Percentiles rank a stretch among this genome's conserved stretches.
Conservation (phyloP, 2,329 filamentous ascomycete genomes). For the Lithohypha guttulata region DNA sequence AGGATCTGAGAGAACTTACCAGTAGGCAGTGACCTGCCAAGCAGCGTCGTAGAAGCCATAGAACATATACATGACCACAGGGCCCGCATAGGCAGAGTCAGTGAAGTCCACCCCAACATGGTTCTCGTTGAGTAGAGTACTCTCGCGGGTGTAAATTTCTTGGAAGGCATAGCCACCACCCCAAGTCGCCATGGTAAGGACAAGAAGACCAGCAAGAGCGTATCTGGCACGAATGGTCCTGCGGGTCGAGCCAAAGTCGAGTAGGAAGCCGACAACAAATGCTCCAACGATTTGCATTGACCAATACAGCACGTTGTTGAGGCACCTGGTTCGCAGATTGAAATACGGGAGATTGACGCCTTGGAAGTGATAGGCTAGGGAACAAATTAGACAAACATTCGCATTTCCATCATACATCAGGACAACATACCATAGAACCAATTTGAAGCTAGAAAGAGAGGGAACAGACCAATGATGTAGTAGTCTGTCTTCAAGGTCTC, state of each 20-base stretch:
- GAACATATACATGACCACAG: conserved; percentile 83
- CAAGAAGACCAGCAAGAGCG: conserved; percentile 51
- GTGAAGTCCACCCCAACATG: conserved; percentile 49
- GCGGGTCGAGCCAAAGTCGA: conserved; percentile 51
- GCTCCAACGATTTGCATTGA: conserved; percentile 67
- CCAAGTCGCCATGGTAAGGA: conserved; percentile 68
- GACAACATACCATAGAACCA: too few relatives aligned
- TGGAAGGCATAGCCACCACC: conserved; percentile 74
- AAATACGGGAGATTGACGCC: conserved; percentile 60
- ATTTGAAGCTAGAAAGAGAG: conserved; percentile 71
- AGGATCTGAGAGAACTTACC: conserved; percentile 38
- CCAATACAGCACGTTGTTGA: conserved; percentile 75
- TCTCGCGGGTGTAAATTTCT: conserved; percentile 44
- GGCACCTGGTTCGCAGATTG: conserved; percentile 61
- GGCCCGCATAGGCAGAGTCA: conserved; percentile 57
- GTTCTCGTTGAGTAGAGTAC: conserved; percentile 19
- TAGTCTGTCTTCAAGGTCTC: conserved; percentile 60
- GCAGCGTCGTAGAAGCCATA: conserved; percentile 82
- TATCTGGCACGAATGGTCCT: conserved; percentile 58
- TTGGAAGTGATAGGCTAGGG: conserved; percentile 72
- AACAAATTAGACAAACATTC: too few relatives aligned
- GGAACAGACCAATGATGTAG: conserved; percentile 66
- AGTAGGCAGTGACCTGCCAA: conserved; percentile 87
- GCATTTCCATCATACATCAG: too few relatives aligned
- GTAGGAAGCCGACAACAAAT: conserved; percentile 57